These are phyloP conservation scores for Bipolaris victoriae DNA, from an alignment of 2,329 filamentous ascomycete genomes.

Conservation along the genomic window DNA sequence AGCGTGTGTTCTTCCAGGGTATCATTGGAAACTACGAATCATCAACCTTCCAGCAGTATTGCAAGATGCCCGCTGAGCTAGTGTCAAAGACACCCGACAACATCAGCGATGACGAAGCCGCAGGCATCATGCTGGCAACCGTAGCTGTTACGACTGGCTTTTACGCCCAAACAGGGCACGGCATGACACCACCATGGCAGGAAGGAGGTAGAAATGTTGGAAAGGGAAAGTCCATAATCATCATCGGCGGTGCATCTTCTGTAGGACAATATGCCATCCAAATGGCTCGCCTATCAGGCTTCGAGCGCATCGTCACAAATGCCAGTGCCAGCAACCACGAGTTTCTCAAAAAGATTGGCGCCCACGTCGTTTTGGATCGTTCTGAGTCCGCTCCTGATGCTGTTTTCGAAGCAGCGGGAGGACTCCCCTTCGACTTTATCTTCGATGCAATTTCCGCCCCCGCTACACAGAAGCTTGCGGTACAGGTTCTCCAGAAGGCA, in stretches of 20 bases:
- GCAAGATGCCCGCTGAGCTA: not conserved
- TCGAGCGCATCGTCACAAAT: not conserved
- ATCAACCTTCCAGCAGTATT: not conserved
- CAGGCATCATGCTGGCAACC: not conserved
- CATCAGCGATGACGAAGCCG: not conserved
- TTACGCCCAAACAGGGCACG: not conserved
- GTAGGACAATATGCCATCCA: not conserved
- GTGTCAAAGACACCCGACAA: not conserved
- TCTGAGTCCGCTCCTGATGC: not conserved
- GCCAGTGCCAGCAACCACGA: not conserved
- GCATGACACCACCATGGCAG: not conserved
- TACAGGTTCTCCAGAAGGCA: not conserved
- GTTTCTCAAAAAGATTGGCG: not conserved
- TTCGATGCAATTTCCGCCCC: not conserved
- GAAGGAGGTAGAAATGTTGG: not conserved
- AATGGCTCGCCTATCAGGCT: not conserved
- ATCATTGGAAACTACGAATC: not conserved
- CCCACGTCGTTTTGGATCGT: not conserved
- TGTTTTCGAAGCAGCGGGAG: not conserved
- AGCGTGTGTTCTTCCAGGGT: not conserved
- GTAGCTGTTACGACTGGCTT: not conserved
- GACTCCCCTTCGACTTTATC: not conserved
- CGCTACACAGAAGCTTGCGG: not conserved
- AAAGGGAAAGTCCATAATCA: not conserved
- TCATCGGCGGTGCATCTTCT: not conserved